Base-by-base conservation (phyloP, 2,329 filamentous ascomycete genomes). In the Xylaria polymorpha region DNA sequence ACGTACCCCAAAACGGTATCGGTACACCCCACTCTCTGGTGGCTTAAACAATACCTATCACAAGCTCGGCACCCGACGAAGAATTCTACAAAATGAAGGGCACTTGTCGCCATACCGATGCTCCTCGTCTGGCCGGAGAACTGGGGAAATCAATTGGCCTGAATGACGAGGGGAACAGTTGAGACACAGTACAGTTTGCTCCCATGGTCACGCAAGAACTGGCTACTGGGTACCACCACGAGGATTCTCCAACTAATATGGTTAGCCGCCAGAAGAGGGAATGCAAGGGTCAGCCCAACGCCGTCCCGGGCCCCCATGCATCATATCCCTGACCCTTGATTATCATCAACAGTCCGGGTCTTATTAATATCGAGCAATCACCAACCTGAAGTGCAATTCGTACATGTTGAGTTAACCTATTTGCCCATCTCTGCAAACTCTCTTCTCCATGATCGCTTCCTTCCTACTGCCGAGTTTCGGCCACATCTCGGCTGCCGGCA, bases 261-360 rank as follows among this genome's bases (percentile, higher is more conserved):
- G 64, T 60, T 66, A 73, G 72, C 73, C 72, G 70, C 75, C 72
- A 74, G 63, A 74, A 73, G 72, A 71, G 67, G 67, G 66, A 73
- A 72, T 76, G 68, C 75, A 75, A 71, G 75, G 75, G 71, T 76
- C 73, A 71, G 64, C 70, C 66, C 71, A 72, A 73, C 65, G 68
- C 72, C 68, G 70, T 73, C 68, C 71, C 72, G 67, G 69, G 69
- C 64, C 71, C 71, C 66, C 66, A 72, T 70, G 70, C 70, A 66
- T 69, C 70, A 67, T 58, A 71, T 66, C 68, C 72, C 68, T 71
- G 67, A 62, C 53, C 64, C 58, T 66, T 71, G 66, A 68, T 65
- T 67, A 71, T 69, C 71, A 72, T 70, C 68, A 61, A 68, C 59
- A 62, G 51, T 66, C 63, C 60, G 70, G 61, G 53, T 67, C 64